Evolutionary conservation across 192 early-diverging fungal genomes (phyloP), one percentile per base, ranked within the genome.

Genomic region (Coemansia sp.): DNA sequence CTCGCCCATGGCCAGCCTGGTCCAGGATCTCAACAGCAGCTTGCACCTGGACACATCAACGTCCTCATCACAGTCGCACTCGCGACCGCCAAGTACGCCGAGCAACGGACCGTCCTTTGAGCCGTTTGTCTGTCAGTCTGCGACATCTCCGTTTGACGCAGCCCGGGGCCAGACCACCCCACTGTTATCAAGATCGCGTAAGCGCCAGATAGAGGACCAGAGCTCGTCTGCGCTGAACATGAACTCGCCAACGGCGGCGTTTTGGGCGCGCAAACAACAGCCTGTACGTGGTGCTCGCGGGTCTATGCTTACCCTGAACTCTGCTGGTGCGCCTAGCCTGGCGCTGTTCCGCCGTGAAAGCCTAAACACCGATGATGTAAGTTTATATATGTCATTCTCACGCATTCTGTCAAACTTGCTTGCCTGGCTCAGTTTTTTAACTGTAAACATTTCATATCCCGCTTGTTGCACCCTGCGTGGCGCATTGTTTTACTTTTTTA

Each of bases 341-440:
- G 46, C 63, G 31, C 54, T 72, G 66, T 74, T 82, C 42, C 33
- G 66, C 13, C 74, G 74, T 20, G 79, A 81, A 54, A 54, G 65
- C 71, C 27, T 41, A 22, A 49, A 66, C 33, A 67, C 66, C 16
- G 80, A 83, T 44, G 76, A 83, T 41, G 78, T 80, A 80, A 74
- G 78, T 79, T 36, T 29, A 27, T 11, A 34, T 0, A 20, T 62
- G 20, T 11, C 36, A 62, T 40, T 38, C 55, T 59, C 55, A 16
- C 13, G 15, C 60, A 62, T 33, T 40, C 34, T 40, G 27, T 29
- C 24, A 8, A 12, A 12, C 29, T 27, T 27, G 10, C 29, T 29
- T 33, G 16, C 29, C 55, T 33, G 68, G 27, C 27, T 22, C 6
- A 11, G 3, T 59, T 68, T 68, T 60, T 68, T 60, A 60, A 60